A percentile compares a stretch with the other conserved stretches of the same genome.
Conservation (phyloP, 1,139 yeast species). For the Geotrichum klebahnii region DNA sequence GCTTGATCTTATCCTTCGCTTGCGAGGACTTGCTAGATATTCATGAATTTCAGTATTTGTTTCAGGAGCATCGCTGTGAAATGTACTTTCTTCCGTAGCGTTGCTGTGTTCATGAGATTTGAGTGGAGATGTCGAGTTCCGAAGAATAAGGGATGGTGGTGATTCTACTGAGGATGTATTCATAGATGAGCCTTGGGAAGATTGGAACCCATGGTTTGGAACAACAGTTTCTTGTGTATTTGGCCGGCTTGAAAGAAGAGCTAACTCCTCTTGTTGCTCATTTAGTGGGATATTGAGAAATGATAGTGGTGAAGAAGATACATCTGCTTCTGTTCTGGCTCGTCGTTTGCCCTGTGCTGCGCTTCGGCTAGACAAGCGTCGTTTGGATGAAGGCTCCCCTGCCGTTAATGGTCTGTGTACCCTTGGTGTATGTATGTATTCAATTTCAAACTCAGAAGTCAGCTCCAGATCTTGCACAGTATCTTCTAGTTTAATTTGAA, state of each 20-base stretch:
- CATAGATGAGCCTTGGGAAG: constrained; percentile 1
- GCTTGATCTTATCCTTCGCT: not conserved
- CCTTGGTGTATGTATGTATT: not conserved
- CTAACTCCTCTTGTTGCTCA: not conserved
- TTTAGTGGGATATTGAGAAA: not conserved
- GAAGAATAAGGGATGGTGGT: constrained; percentile 5
- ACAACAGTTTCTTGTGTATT: not conserved
- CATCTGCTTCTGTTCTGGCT: constrained; percentile 7
- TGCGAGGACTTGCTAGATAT: not conserved
- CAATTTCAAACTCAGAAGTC: constrained; percentile 1
- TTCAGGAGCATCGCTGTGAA: not conserved
- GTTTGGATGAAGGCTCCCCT: not conserved
- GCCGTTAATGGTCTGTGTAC: constrained; percentile 1
- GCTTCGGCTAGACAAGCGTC: constrained; percentile 6
- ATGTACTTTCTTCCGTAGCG: not conserved
- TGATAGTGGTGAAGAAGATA: constrained; percentile 2
- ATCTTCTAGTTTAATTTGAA: constrained; percentile 12
- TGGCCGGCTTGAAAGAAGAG: not conserved
- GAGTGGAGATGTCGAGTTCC: not conserved
- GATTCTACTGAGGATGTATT: constrained; percentile 2
- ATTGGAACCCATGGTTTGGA: not conserved
- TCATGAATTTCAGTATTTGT: not conserved
- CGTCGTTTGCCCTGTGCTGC: not conserved
- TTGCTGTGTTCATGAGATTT: not conserved
- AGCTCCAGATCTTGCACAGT: constrained; percentile 16